Evolutionary conservation across 495 filamentous ascomycete species (phyloP).

Genomic region (Podospora pseudopauciseta): DNA sequence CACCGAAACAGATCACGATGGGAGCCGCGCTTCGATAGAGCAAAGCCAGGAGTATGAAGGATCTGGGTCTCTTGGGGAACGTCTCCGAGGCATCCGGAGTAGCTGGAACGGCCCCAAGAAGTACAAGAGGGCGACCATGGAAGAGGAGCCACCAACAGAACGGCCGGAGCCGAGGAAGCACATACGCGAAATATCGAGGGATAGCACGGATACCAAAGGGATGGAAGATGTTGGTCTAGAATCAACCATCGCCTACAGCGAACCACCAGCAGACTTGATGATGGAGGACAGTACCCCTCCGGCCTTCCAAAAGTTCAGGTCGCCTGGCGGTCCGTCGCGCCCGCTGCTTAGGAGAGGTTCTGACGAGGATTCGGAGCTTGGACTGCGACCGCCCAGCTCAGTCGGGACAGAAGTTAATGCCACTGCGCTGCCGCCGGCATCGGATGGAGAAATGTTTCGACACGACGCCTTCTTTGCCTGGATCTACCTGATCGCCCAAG

Average conservation of each 20-base stretch:
- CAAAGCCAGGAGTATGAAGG: conserved; percentile 52
- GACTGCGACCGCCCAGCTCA: conserved; percentile 24
- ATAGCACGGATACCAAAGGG: conserved; percentile 58
- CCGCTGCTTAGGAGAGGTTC: conserved; percentile 28
- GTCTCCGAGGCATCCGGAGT: conserved; percentile 55
- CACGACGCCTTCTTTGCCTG: conserved; percentile 93
- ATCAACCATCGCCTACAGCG: conserved; percentile 52
- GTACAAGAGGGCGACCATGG: conserved; percentile 24
- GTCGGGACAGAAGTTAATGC: conserved; percentile 23
- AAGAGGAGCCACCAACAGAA: conserved; percentile 36
- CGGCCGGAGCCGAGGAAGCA: conserved; percentile 40
- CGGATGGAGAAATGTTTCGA: conserved; percentile 48
- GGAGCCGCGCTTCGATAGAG: conserved; percentile 51
- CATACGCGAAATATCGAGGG: conserved; percentile 28
- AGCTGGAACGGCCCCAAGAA: conserved; percentile 55
- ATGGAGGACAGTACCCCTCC: conserved; percentile 70
- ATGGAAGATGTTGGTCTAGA: conserved; percentile 91
- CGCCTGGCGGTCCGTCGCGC: conserved; percentile 24
- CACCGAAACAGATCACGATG: conserved; percentile 72
- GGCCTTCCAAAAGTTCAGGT: conserved; percentile 75
- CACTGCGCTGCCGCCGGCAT: conserved; percentile 18
- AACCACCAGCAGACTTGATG: conserved; percentile 58
- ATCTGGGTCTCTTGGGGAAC: conserved; percentile 35
- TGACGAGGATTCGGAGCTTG: conserved; percentile 29
- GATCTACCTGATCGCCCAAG: conserved; percentile 79